phyloP scores from a whole-genome alignment of 2,329 filamentous ascomycete genomes.

The Calonectria montana region DNA sequence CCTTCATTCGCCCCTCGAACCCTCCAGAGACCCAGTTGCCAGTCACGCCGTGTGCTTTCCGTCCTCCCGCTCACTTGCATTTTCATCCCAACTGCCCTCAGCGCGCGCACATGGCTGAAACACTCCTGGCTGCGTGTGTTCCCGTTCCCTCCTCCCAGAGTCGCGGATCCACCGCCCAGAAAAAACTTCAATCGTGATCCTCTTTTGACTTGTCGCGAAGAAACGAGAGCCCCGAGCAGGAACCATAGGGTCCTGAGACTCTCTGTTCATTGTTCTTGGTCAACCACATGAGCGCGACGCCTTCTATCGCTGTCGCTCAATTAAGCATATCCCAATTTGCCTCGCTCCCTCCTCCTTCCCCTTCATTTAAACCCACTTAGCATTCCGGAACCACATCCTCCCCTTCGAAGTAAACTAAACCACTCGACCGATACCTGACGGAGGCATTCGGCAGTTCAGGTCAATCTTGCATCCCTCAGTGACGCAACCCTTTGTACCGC shows the following conservation, averaged over 20 bases:
- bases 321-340: neutral
- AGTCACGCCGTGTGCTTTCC: conserved; percentile 6
- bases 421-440: neutral
- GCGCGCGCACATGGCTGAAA: conserved; percentile 15
- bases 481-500: neutral
- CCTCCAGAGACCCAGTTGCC: neutral
- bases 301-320: neutral
- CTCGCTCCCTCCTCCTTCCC: neutral
- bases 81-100: conserved; percentile 12
- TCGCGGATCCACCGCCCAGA: neutral
- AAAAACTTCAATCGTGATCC: neutral
- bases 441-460: neutral
- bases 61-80: conserved; percentile 2
- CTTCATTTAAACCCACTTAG: neutral
- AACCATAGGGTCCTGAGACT: neutral
- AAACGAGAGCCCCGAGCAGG: neutral
- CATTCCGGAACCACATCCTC: conserved; percentile 3
- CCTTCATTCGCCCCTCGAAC: conserved; percentile 17
- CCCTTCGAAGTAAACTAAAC: neutral
- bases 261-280: neutral
- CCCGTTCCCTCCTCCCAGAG: neutral
- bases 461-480: conserved; percentile 6
- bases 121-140: conserved; percentile 2
- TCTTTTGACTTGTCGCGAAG: neutral
- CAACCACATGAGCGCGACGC: neutral